phyloP scores from a whole-genome alignment of 306 rosid species.

The Arachis stenosperma region DNA sequence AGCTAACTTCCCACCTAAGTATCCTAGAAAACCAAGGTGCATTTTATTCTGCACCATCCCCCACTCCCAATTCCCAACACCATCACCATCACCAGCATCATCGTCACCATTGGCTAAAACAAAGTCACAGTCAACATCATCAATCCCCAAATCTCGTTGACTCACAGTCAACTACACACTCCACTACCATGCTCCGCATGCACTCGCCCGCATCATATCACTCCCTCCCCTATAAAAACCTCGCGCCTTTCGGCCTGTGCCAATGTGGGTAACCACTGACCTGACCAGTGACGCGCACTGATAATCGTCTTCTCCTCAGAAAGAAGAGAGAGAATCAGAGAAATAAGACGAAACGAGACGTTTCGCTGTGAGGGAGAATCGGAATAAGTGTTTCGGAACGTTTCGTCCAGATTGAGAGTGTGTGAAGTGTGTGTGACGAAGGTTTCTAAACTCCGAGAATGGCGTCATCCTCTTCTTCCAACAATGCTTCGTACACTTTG shows the following conservation, averaged over 20 bases:
- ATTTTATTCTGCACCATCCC: too few relatives aligned
- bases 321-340: background rate
- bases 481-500: slow-evolving; percentile 32
- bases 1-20: slow-evolving; percentile 29
- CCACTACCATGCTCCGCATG: slow-evolving; percentile 15
- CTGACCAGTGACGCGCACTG: background rate
- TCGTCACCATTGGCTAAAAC: slow-evolving; percentile 27
- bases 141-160: background rate
- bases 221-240: slow-evolving; percentile 14
- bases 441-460: slow-evolving; percentile 35
- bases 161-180: background rate
- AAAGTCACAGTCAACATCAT: background rate
- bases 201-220: slow-evolving; percentile 21
- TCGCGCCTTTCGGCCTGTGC: background rate
- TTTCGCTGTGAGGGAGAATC: background rate
- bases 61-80: too few relatives aligned
- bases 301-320: background rate
- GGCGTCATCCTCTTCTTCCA: slow-evolving; percentile 56
- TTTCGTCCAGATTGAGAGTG: slow-evolving; percentile 20
- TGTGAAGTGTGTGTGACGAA: background rate
- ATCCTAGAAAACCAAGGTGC: background rate
- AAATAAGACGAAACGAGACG: too few relatives aligned
- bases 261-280: too few relatives aligned
- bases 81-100: background rate
- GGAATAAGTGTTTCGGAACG: background rate